Base-by-base conservation (phyloP, 2,329 filamentous ascomycete species). In the Hirsutella thompsonii region DNA sequence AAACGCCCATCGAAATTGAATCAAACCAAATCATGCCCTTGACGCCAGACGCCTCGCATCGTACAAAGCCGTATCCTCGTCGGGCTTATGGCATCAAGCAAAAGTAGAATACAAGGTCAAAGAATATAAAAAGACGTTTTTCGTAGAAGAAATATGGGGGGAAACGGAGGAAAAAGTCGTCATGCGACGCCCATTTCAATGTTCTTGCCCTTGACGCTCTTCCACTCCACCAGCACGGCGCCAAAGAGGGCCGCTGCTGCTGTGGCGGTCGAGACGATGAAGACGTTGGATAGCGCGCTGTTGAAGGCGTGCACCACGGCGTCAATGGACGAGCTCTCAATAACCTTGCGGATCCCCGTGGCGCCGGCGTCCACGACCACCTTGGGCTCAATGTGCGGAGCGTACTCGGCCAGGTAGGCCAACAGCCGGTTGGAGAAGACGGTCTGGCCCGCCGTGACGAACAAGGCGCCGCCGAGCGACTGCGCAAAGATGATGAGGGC, bases 391-490 rank as follows among this genome's bases (percentile, higher is more conserved):
- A 68, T 39, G 0, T 39, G 48, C 0, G 65, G 66, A 2, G 62
- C 55, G 38, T 54, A 48, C n/a, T 52, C 50, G 3, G 46, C 49
- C 5, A 71, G 43, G 33, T 64, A 57, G 10, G 55, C 46, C 18
- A 66, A 49, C 2, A 76, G 59, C 8, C 58, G 54, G 47, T 71
- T 72, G 36, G 61, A 37, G 61, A 85, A 83, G 36, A 83, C 68
- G 20, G 78, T 75, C 55, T 85, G 76, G 0, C 74, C 73, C 8
- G 82, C 73, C 6, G 74, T 71, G 37, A 84, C 71, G 47, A 76
- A 74, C 20, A 85, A 58, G 2, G 81, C 76, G 4, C 79, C 79
- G 33, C 79, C 79, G 4, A 84, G 65, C 2, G 69, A 68, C 52
- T 83, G 32, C 32, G 32, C 13, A 34, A 34, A 34, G 32, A 34